Conservation (phyloP, 2,329 filamentous ascomycete species). For the Colletotrichum orbiculare region DNA sequence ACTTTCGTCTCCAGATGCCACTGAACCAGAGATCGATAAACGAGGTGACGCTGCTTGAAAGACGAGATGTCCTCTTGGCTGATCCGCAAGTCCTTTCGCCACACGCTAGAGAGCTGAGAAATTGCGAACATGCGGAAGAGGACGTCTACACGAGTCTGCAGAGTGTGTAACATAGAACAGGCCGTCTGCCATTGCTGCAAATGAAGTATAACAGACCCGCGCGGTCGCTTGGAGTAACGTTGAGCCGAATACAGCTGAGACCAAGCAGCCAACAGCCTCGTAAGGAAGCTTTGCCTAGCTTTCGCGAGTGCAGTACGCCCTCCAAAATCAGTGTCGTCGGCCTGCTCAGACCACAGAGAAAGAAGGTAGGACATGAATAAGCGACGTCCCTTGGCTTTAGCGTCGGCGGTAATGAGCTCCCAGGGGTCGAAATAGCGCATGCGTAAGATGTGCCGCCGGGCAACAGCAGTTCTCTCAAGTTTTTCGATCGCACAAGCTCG, state of each 20-base stretch:
- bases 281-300: not conserved
- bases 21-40: too few species aligned
- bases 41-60: too few species aligned
- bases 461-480: slow-evolving; percentile 72
- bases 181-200: slow-evolving; percentile 16
- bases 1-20: too few species aligned
- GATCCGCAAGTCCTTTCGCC: too few species aligned
- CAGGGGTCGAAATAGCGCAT: slow-evolving; percentile 50
- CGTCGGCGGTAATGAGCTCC: slow-evolving; percentile 36
- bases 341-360: slow-evolving; percentile 19
- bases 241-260: slow-evolving; percentile 1
- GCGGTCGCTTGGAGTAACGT: not conserved
- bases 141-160: not conserved
- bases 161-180: not conserved
- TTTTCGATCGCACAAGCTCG: slow-evolving; percentile 72
- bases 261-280: slow-evolving; percentile 9
- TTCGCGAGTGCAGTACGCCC: not conserved
- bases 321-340: not conserved
- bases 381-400: slow-evolving; percentile 19
- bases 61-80: too few species aligned
- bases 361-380: slow-evolving; percentile 17
- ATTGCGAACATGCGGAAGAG: not conserved
- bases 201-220: not conserved
- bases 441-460: slow-evolving; percentile 76
- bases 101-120: too few species aligned